Conservation (phyloP, 306 rosid genomes). For the Quillaja saponaria region DNA sequence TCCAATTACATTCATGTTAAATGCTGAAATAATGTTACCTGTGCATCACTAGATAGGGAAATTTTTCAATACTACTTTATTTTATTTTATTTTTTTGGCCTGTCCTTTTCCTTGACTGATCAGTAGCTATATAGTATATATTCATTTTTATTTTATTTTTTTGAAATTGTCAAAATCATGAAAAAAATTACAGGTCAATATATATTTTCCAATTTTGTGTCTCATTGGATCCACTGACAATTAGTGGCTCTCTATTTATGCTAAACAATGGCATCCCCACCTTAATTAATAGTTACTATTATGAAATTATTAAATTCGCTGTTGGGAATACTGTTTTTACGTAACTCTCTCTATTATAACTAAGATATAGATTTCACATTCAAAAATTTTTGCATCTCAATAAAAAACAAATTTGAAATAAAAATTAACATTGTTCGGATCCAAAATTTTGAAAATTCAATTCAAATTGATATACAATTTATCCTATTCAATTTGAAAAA, state of each 20-base stretch:
- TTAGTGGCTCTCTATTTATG: constrained; percentile 8
- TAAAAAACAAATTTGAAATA: too few relatives aligned
- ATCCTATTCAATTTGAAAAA: too few relatives aligned
- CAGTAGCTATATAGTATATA: constrained; percentile 15
- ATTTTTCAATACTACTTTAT: constrained; percentile 3
- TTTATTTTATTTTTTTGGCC: neutral
- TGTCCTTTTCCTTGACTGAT: constrained; percentile 19
- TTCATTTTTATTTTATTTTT: constrained; percentile 19
- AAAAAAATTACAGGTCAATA: constrained; percentile 5
- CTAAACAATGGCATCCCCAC: neutral
- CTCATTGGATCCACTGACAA: neutral
- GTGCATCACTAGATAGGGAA: constrained; percentile 28
- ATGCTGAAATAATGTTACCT: constrained; percentile 22
- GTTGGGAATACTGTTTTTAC: too few relatives aligned
- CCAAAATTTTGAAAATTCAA: too few relatives aligned
- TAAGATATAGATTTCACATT: too few relatives aligned
- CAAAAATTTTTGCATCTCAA: too few relatives aligned
- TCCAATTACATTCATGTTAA: constrained; percentile 25
- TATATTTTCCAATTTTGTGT: neutral
- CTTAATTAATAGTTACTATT: constrained; percentile 5
- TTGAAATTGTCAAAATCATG: constrained; percentile 12
- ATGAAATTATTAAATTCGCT: too few relatives aligned
- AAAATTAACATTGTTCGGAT: too few relatives aligned
- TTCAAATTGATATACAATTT: too few relatives aligned
- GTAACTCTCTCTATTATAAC: too few relatives aligned